Percentiles rank a stretch among this genome's conserved stretches.
These are phyloP conservation scores for Leccinum obscurum DNA, from an alignment of 768 basidiomycete species.

Conservation along the genomic window DNA sequence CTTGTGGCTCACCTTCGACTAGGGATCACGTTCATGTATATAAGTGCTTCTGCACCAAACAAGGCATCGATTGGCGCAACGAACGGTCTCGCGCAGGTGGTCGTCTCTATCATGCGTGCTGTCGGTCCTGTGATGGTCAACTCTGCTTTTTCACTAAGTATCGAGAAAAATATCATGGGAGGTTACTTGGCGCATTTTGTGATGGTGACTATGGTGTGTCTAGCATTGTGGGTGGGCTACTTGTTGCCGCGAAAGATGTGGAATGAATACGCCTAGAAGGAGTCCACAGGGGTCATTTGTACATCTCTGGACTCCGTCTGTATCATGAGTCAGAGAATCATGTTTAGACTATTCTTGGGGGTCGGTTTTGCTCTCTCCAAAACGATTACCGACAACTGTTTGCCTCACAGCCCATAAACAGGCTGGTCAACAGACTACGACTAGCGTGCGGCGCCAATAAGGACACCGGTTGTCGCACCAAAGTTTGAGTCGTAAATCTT, in stretches of 20 bases:
- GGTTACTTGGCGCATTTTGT: conserved; percentile 57
- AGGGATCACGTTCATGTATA: conserved; percentile 73
- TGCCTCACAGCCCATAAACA: too few species aligned
- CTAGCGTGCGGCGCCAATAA: too few species aligned
- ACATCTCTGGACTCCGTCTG: conserved; percentile 16
- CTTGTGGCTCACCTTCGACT: conserved; percentile 1
- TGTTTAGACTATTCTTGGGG: conserved; percentile 8
- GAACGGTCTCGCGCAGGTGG: conserved; percentile 50
- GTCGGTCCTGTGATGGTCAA: conserved; percentile 29
- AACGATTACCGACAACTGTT: conserved; percentile 6
- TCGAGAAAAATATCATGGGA: conserved; percentile 43
- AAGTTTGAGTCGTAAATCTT: too few species aligned
- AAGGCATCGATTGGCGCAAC: conserved; percentile 68
- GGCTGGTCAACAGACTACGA: too few species aligned
- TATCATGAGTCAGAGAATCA: conserved; percentile 32
- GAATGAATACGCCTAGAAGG: background rate
- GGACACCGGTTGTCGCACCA: too few species aligned
- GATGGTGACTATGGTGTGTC: conserved; percentile 30
- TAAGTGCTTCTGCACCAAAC: conserved; percentile 66
- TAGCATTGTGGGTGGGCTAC: conserved; percentile 32
- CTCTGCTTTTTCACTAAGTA: conserved; percentile 29
- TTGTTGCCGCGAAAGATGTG: conserved; percentile 34
- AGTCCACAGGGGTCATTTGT: conserved; percentile 23
- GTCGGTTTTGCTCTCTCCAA: conserved; percentile 8
- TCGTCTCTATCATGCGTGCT: conserved; percentile 32